These are phyloP conservation scores for Boletus speciosus DNA, from an alignment of 768 basidiomycete genomes.

Conservation along the genomic window DNA sequence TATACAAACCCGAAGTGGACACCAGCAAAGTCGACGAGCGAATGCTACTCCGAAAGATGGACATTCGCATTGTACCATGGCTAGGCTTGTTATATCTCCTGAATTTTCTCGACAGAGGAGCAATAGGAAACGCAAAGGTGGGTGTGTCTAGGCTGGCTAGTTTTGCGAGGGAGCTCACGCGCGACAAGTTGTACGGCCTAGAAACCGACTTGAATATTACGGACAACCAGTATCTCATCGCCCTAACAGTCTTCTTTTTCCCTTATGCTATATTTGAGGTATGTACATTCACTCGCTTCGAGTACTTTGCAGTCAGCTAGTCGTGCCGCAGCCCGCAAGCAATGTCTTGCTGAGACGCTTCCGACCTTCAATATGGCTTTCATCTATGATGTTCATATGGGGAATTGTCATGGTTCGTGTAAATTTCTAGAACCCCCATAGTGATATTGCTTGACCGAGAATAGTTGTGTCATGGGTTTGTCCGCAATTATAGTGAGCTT, in stretches of 20 bases:
- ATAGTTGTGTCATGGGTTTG: slow-evolving; percentile 62
- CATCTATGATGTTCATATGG: slow-evolving; percentile 42
- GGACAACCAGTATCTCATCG: slow-evolving; percentile 64
- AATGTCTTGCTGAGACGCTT: slow-evolving; percentile 58
- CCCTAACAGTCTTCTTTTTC: slow-evolving; percentile 74
- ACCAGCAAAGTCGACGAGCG: slow-evolving; percentile 52
- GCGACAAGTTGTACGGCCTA: slow-evolving; percentile 53
- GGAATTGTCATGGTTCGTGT: slow-evolving; percentile 38
- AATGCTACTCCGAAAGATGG: slow-evolving; percentile 55
- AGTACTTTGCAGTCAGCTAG: background rate
- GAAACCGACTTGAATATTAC: slow-evolving; percentile 54
- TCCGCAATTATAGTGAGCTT: slow-evolving; percentile 58
- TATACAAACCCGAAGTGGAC: slow-evolving; percentile 52
- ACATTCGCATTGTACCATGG: slow-evolving; percentile 72
- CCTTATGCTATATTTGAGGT: slow-evolving; percentile 72
- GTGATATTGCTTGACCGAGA: background rate
- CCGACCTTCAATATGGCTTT: slow-evolving; percentile 64
- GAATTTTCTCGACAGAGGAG: slow-evolving; percentile 61
- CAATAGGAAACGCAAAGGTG: slow-evolving; percentile 75
- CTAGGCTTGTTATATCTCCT: slow-evolving; percentile 69
- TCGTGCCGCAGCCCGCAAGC: slow-evolving; percentile 48
- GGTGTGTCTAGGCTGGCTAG: slow-evolving; percentile 3
- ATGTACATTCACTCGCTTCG: slow-evolving; percentile 6
- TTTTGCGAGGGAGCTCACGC: background rate
- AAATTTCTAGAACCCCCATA: background rate